Percentiles rank a stretch among this genome's conserved stretches.
Evolutionary conservation across 2,329 filamentous ascomycete genomes (phyloP).

Genomic region (Dothistroma pini): DNA sequence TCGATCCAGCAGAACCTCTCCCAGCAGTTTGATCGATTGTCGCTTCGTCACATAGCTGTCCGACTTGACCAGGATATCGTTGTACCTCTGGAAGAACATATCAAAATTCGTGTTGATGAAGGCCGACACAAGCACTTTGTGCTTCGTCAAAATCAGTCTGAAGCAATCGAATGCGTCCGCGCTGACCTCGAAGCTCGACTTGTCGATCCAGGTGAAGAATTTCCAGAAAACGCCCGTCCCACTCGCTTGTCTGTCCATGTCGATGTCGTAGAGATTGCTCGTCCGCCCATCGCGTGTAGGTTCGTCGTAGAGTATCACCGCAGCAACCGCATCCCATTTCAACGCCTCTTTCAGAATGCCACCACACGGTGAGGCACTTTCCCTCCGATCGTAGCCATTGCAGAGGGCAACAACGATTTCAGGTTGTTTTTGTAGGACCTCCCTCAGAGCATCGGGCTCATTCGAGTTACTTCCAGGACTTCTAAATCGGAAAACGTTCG

Average conservation of each 20-base stretch:
- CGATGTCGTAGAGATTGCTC: slow-evolving; percentile 67
- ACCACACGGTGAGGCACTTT: slow-evolving; percentile 87
- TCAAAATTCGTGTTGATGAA: slow-evolving; percentile 90
- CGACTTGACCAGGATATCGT: slow-evolving; percentile 80
- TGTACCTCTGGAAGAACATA: slow-evolving; percentile 88
- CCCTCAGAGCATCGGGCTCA: slow-evolving; percentile 81
- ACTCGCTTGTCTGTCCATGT: slow-evolving; percentile 68
- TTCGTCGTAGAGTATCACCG: slow-evolving; percentile 90
- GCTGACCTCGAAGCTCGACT: slow-evolving; percentile 91
- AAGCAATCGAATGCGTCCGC: slow-evolving; percentile 98
- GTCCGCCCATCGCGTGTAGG: slow-evolving; percentile 67
- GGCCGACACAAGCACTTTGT: slow-evolving; percentile 84
- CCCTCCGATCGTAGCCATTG: slow-evolving; percentile 81
- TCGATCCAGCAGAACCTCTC: slow-evolving; percentile 88
- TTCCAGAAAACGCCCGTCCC: slow-evolving; percentile 91
- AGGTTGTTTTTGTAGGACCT: slow-evolving; percentile 80
- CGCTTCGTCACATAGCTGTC: slow-evolving; percentile 97
- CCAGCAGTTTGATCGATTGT: slow-evolving; percentile 94
- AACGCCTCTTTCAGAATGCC: slow-evolving; percentile 84
- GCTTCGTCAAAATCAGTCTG: slow-evolving; percentile 86
- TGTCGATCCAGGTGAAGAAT: slow-evolving; percentile 97
- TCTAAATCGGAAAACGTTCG: slow-evolving; percentile 87
- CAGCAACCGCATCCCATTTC: slow-evolving; percentile 87
- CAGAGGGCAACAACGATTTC: slow-evolving; percentile 87
- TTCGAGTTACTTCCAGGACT: slow-evolving; percentile 64